Evolutionary conservation across 305 asterid genomes (phyloP), one percentile per base, ranked within the genome.

Genomic region (Striga hermonthica): DNA sequence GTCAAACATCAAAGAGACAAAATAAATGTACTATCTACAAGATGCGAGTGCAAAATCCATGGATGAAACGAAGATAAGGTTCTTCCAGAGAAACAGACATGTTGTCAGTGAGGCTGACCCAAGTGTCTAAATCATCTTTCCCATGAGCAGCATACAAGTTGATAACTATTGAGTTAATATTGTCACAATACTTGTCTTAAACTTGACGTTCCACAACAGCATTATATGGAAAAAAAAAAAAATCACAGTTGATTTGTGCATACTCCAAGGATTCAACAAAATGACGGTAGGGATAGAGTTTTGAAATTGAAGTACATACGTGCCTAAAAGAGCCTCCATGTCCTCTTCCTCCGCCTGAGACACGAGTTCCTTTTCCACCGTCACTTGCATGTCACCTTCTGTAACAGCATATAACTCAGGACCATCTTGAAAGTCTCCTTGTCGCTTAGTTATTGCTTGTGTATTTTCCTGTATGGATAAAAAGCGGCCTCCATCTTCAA

Each of bases 241-340:
- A 22, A 2, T 50, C 7, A 47, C 15, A 12, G 15, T 16, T 50
- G 31, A 12, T 12, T n/a, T 47, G 16, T 2, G 13, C 53, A n/a
- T 47, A n/a, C 13, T 12, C 15, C 6, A 47, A 11, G 16, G 5
- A 47, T 47, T 11, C 56, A 14, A 9, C 31, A 22, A 22, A 22
- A 22, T 22, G 31, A 22, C 31, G 31, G 56, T 22, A 22, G 10
- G 56, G 56, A 7, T 12, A 50, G 5, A 52, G 36, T 52, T 52
- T 66, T 28, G 34, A 60, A 66, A 63, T 56, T 61, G 40, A 75
- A 71, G 64, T 71, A 94, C 99, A 39, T 88, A 91, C 99, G 93
- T 84, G 85, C 95, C 98, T 84, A 94, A 80, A 79, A 94, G 98
- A 70, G 96, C 97, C 85, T 94, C 99, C 99, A 91, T 94, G 74